A percentile compares a stretch with the other conserved stretches of the same genome.
phyloP scores from a whole-genome alignment of 164 flowering plant genomes.

The Santalum album region DNA sequence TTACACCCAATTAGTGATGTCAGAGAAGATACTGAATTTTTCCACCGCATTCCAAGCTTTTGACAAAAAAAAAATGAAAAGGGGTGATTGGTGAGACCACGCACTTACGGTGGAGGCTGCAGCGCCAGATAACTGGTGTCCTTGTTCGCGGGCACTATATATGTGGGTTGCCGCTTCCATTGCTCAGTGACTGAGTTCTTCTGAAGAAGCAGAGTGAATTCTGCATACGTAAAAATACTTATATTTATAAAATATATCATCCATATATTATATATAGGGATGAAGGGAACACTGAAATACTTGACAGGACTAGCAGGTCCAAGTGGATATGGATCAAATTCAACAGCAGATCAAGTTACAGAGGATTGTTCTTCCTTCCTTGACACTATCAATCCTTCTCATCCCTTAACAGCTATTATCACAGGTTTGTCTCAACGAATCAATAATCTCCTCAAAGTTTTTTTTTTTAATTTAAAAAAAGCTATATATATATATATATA shows the following conservation, averaged over 20 bases:
- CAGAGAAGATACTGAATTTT: no score
- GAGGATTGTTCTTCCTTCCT: conserved; percentile 16
- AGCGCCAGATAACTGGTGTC: background rate
- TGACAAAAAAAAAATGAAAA: background rate
- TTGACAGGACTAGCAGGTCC: conserved; percentile 85
- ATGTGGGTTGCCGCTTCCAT: no score
- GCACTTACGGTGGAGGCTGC: background rate
- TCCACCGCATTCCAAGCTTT: no score
- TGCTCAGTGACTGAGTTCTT: no score
- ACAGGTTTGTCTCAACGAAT: conserved; percentile 48
- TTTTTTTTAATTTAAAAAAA: no score
- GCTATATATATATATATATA: no score
- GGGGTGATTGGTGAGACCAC: background rate
- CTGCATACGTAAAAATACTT: no score
- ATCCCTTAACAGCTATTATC: conserved; percentile 68
- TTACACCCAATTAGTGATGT: no score
- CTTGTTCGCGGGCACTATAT: no score
- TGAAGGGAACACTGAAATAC: conserved; percentile 82
- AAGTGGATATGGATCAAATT: conserved; percentile 88
- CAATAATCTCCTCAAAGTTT: no score
- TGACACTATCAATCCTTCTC: conserved; percentile 14
- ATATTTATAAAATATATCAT: no score
- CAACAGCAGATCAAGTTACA: conserved; percentile 87
- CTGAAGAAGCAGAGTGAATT: no score
- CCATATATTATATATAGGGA: conserved; percentile 8